A percentile compares a stretch with the other conserved stretches of the same genome.
phyloP scores from a whole-genome alignment of 2,329 filamentous ascomycete genomes.

The Colletotrichum eleusines region DNA sequence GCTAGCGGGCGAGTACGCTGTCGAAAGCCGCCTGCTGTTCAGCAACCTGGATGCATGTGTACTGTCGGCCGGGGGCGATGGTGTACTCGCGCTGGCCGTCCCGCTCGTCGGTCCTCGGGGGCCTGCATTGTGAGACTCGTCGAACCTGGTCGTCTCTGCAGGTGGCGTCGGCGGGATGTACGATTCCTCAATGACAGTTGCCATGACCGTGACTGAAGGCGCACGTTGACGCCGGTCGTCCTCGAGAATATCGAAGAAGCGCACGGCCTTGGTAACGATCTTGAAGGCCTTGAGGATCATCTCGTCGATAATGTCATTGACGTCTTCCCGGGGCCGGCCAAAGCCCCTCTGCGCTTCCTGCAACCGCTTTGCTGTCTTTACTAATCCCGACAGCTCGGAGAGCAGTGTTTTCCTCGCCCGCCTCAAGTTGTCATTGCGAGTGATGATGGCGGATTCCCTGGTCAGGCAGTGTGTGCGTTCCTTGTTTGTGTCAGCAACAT shows the following conservation, averaged over 20 bases:
- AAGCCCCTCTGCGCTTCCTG: slow-evolving; percentile 76
- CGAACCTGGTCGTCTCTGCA: slow-evolving; percentile 66
- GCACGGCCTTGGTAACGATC: slow-evolving; percentile 90
- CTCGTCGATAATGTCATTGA: slow-evolving; percentile 87
- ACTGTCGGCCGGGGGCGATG: slow-evolving; percentile 53
- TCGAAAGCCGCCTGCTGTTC: slow-evolving; percentile 62
- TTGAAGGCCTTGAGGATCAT: slow-evolving; percentile 95
- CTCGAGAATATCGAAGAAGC: slow-evolving; percentile 88
- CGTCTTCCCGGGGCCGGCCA: slow-evolving; percentile 63
- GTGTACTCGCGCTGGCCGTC: slow-evolving; percentile 50
- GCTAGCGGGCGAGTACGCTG: slow-evolving; percentile 51
- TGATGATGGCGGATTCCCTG: slow-evolving; percentile 80
- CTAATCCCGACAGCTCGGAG: slow-evolving; percentile 88
- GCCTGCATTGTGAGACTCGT: slow-evolving; percentile 56
- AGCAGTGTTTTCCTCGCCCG: slow-evolving; percentile 88
- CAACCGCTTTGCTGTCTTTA: slow-evolving; percentile 88
- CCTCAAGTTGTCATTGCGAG: slow-evolving; percentile 80
- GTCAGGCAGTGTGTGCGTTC: slow-evolving; percentile 91
- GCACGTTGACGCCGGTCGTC: slow-evolving; percentile 67
- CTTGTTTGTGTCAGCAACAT: slow-evolving; percentile 57
- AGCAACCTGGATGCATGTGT: slow-evolving; percentile 51
- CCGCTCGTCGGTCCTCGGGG: slow-evolving; percentile 53
- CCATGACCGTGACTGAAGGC: slow-evolving; percentile 69
- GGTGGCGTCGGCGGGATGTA: slow-evolving; percentile 73
- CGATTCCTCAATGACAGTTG: slow-evolving; percentile 69